phyloP scores from a whole-genome alignment of 106 monocot species.

The Dioscorea alata region DNA sequence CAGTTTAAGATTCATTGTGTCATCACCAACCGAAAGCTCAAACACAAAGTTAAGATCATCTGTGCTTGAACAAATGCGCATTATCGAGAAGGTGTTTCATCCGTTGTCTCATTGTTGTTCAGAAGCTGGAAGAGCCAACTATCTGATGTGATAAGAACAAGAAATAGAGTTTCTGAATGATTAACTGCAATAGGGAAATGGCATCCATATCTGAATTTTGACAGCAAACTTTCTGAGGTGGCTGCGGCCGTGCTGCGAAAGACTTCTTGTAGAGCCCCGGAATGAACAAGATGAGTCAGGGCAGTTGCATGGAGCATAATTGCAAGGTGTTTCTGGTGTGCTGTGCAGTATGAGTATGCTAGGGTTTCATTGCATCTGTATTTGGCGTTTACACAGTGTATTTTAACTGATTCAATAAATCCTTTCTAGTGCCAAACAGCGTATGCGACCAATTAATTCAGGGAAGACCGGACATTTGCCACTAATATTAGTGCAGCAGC shows the following conservation, averaged over 20 bases:
- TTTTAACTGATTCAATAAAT: conserved; percentile 52
- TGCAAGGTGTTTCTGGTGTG: conserved; percentile 56
- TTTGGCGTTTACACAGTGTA: conserved; percentile 37
- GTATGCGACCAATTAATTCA: conserved; percentile 20
- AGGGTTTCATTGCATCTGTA: conserved; percentile 48
- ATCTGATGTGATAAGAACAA: conserved; percentile 26
- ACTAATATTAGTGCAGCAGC: conserved; percentile 44
- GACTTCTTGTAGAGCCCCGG: conserved; percentile 22
- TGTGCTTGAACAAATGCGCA: conserved; percentile 12
- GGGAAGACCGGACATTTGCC: conserved; percentile 69
- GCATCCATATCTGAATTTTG: conserved; percentile 16
- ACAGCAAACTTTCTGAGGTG: conserved; percentile 13
- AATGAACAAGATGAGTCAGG: conserved; percentile 42
- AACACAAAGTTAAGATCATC: conserved; percentile 3
- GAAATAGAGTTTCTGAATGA: conserved; percentile 10
- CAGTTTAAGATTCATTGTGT: conserved; percentile 21
- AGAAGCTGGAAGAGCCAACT: conserved; percentile 46
- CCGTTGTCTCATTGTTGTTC: conserved; percentile 6
- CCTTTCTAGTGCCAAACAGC: conserved; percentile 69
- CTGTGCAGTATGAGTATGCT: conserved; percentile 16
- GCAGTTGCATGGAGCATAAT: conserved; percentile 43
- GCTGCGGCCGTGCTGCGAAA: conserved; percentile 32
- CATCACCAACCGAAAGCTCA: conserved; percentile 20
- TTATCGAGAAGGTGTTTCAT: conserved; percentile 35
- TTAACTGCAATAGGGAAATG: no score